These are phyloP conservation scores for Citrus unshiu DNA, from an alignment of 345 rosid genomes.

Conservation along the genomic window DNA sequence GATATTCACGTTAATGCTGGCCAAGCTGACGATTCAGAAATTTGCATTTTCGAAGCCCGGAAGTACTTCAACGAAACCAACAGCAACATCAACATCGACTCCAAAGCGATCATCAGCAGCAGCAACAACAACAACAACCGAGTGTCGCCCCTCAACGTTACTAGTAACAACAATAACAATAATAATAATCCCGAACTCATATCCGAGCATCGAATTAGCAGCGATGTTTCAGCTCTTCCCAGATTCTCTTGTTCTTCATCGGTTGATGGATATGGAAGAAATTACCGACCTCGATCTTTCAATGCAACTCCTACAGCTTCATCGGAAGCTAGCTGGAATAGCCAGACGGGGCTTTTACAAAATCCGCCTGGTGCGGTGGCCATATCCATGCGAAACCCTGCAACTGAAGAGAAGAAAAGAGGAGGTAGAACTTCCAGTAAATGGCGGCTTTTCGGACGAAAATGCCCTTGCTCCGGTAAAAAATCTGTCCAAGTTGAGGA, in stretches of 20 bases:
- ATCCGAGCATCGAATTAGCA: slow-evolving; percentile 12
- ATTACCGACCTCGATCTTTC: slow-evolving; percentile 40
- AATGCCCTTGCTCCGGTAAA: slow-evolving; percentile 67
- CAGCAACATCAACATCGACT: not conserved
- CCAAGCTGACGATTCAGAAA: slow-evolving; percentile 47
- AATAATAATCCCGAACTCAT: slow-evolving; percentile 11
- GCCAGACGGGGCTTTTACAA: slow-evolving; percentile 66
- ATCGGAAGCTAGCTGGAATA: slow-evolving; percentile 92
- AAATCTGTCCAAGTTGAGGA: slow-evolving; percentile 78
- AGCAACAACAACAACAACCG: slow-evolving; percentile 7
- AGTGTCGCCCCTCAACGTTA: slow-evolving; percentile 29
- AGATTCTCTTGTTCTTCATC: slow-evolving; percentile 64
- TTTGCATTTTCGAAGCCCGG: slow-evolving; percentile 70
- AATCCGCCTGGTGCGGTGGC: slow-evolving; percentile 57
- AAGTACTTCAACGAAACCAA: slow-evolving; percentile 55
- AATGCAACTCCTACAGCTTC: slow-evolving; percentile 63
- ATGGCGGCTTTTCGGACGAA: slow-evolving; percentile 53
- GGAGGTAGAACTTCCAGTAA: slow-evolving; percentile 17
- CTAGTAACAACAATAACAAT: not conserved
- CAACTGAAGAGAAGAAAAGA: slow-evolving; percentile 15
- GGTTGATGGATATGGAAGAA: slow-evolving; percentile 41
- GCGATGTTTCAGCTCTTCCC: slow-evolving; percentile 22
- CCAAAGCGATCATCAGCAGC: slow-evolving; percentile 17
- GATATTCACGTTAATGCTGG: not conserved
- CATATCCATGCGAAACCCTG: slow-evolving; percentile 35